phyloP scores from a whole-genome alignment of 306 rosid species.

The Ammopiptanthus mongolicus region DNA sequence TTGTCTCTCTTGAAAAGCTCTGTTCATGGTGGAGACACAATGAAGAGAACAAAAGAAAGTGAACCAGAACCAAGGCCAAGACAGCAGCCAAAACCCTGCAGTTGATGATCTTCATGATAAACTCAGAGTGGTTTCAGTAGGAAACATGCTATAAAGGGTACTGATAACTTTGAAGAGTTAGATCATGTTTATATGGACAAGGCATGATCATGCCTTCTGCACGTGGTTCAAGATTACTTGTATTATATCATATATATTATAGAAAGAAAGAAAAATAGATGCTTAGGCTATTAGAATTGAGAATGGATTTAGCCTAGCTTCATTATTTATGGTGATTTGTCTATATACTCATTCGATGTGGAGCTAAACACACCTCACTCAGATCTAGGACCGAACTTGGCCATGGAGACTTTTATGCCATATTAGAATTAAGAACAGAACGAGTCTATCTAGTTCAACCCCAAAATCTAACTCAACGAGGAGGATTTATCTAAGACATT shows the following conservation, averaged over 20 bases:
- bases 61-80: slow-evolving; percentile 39
- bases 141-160: slow-evolving; percentile 3
- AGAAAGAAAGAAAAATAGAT: not conserved
- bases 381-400: too few species aligned
- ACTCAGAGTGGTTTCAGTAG: slow-evolving; percentile 18
- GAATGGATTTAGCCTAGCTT: too few species aligned
- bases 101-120: slow-evolving; percentile 31
- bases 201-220: slow-evolving; percentile 34
- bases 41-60: slow-evolving; percentile 37
- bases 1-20: slow-evolving; percentile 29
- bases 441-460: too few species aligned
- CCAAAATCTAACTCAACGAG: too few species aligned
- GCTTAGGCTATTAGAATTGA: not conserved
- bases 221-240: slow-evolving; percentile 48
- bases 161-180: slow-evolving; percentile 25
- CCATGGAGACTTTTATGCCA: too few species aligned
- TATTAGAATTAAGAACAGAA: too few species aligned
- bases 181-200: slow-evolving; percentile 38
- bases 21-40: slow-evolving; percentile 30
- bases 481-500: too few species aligned
- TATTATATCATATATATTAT: slow-evolving; percentile 14
- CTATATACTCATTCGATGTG: too few species aligned
- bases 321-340: too few species aligned
- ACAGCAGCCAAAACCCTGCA: slow-evolving; percentile 30
- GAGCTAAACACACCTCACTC: too few species aligned